Conservation (phyloP, 257 asterid genomes). For the Phtheirospermum japonicum region DNA sequence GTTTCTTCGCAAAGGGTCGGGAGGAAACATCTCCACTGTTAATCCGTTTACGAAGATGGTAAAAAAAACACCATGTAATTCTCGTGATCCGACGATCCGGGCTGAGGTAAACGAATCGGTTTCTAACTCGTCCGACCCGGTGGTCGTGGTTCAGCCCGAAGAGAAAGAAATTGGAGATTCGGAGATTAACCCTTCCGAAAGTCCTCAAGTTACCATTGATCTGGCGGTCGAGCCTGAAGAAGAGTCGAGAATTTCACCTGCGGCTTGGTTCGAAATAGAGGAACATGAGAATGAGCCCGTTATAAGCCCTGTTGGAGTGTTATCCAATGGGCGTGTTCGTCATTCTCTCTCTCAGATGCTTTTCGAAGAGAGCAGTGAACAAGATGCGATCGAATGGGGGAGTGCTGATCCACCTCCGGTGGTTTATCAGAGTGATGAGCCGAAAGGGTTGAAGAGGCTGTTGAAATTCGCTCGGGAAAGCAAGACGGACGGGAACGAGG, state of each 20-base stretch:
- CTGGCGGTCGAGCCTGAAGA: constrained; percentile 45
- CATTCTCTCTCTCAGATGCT: constrained; percentile 98
- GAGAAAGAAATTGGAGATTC: constrained; percentile 37
- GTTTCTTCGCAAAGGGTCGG: constrained; percentile 87
- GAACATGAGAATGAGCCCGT: constrained; percentile 55
- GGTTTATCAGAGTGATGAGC: constrained; percentile 74
- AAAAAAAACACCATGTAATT: constrained; percentile 40
- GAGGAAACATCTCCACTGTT: constrained; percentile 44
- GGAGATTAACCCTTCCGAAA: constrained; percentile 28
- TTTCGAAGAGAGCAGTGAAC: constrained; percentile 86
- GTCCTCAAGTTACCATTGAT: no score
- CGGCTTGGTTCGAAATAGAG: constrained; percentile 90
- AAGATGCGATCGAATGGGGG: constrained; percentile 83
- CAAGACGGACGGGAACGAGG: constrained; percentile 58
- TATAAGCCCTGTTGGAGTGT: constrained; percentile 44
- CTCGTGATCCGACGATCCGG: no score
- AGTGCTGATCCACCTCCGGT: constrained; percentile 80
- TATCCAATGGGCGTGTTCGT: constrained; percentile 77
- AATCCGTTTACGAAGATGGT: constrained; percentile 46
- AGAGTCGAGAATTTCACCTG: constrained; percentile 69
- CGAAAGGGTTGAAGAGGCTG: no score
- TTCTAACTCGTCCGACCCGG: constrained; percentile 38
- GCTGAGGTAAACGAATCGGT: constrained; percentile 42
- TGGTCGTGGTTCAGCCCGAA: constrained; percentile 39
- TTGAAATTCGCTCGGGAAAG: constrained; percentile 97